Evolutionary conservation across 352 stramenopile species (phyloP), one percentile per base, ranked within the genome.

Genomic region (Lagenidium sp.): DNA sequence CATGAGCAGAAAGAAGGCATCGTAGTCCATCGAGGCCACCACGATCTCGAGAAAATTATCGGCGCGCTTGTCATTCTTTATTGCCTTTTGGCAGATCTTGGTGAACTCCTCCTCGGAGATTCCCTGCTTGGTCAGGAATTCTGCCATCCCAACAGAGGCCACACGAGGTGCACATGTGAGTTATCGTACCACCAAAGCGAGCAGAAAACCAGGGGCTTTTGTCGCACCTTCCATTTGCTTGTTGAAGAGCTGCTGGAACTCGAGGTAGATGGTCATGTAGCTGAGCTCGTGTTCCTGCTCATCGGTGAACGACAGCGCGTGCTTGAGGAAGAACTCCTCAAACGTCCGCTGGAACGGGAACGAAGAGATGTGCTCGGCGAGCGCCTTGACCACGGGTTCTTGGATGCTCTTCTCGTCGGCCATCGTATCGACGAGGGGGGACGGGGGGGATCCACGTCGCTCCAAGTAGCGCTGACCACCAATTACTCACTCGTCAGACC

Each of bases 241-340:
- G 51, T 88, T 82, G 47, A 87, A 87, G 55, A 81, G 65, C 25
- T 78, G 47, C 57, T 87, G 75, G 55, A 87, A 87, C 40, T 68
- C 44, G 12, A 67, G 48, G 58, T 85, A 87, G 45, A 87, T 65
- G 11, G 68, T 71, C 64, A 79, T 85, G 52, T 87, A 87, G 19
- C 74, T 65, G 44, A 87, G 68, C 20, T 70, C 57, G 44, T 87
- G 75, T 56, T 87, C 75, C 18, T 69, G 35, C 4, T 78, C 71
- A 46, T 85, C 69, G 20, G 46, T 79, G 54, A 87, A 87, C 30
- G 35, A 38, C 36, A 82, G 63, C 50, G 75, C 67, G 31, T 85
- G 57, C 50, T 82, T 62, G 37, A 87, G 56, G 36, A 87, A 87
- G 35, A 87, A 87, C 55, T 82, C 59, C 46, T 87, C 75, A 50